A percentile compares a stretch with the other conserved stretches of the same genome.
These are phyloP conservation scores for Gossypium ekmanianum DNA, from an alignment of 345 rosid genomes.

Conservation along the genomic window DNA sequence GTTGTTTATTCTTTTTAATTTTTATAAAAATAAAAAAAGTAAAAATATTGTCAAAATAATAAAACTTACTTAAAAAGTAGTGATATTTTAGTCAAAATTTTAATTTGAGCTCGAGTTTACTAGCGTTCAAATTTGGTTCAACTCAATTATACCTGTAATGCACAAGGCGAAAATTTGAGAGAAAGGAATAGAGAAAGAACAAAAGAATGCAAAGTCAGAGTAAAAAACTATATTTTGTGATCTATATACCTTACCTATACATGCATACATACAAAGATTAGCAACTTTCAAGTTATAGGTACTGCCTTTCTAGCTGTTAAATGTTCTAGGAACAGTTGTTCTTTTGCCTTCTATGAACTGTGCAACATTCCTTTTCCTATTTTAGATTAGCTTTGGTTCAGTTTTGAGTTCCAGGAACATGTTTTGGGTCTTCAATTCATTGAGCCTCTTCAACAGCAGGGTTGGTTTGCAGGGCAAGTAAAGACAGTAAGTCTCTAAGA, in stretches of 20 bases:
- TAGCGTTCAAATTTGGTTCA: fast-evolving
- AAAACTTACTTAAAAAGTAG: too few species aligned
- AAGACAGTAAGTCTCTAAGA: slow-evolving; percentile 51
- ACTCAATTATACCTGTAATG: too few species aligned
- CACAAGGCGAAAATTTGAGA: too few species aligned
- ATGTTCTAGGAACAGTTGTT: neutral
- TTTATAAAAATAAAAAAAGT: too few species aligned
- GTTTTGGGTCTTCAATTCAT: neutral
- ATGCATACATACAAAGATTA: neutral
- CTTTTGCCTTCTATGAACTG: neutral
- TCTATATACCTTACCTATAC: neutral
- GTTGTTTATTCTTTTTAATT: too few species aligned
- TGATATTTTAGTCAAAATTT: too few species aligned
- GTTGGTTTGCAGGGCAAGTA: slow-evolving; percentile 30
- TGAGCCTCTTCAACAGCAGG: slow-evolving; percentile 33
- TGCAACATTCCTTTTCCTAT: too few species aligned
- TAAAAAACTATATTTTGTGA: neutral
- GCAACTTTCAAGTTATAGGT: neutral
- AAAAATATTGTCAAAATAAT: too few species aligned
- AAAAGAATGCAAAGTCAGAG: too few species aligned
- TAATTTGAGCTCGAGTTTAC: too few species aligned
- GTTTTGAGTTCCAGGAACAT: neutral
- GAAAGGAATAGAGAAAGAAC: too few species aligned
- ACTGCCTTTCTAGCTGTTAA: neutral
- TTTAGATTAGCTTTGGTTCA: neutral